These are phyloP conservation scores for Calonectria pteridis DNA, from an alignment of 2,329 filamentous ascomycete species.

Conservation along the genomic window DNA sequence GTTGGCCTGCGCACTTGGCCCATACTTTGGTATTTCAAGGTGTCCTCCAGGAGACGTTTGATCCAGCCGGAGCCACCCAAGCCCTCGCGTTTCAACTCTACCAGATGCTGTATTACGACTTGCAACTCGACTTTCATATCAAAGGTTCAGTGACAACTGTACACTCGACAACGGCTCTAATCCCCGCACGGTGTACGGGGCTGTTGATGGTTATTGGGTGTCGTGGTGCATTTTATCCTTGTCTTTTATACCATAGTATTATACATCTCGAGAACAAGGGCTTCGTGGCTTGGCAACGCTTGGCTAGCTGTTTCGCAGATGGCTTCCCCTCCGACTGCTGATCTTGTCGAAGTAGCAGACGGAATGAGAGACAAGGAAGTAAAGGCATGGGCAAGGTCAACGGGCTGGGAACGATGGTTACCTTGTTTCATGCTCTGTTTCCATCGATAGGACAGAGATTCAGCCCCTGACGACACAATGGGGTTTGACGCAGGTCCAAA, in stretches of 20 bases:
- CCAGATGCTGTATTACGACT: too few relatives aligned
- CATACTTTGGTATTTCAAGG: too few relatives aligned
- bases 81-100: too few relatives aligned
- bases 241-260: background rate
- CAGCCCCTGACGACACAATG: background rate
- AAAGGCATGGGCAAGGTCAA: background rate
- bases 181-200: background rate
- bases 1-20: too few relatives aligned
- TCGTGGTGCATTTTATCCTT: background rate
- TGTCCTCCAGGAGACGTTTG: too few relatives aligned
- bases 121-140: background rate
- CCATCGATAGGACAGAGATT: background rate
- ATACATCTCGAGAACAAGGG: background rate
- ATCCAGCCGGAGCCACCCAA: too few relatives aligned
- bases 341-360: background rate
- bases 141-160: background rate
- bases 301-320: background rate
- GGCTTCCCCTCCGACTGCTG: background rate
- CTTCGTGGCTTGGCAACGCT: background rate
- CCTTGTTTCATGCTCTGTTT: background rate
- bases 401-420: too few relatives aligned
- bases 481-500: background rate
- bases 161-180: background rate
- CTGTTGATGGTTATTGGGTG: background rate
- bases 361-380: background rate